Base-by-base conservation (phyloP, 805 yeast genomes). In the Metschnikowia borealis region DNA sequence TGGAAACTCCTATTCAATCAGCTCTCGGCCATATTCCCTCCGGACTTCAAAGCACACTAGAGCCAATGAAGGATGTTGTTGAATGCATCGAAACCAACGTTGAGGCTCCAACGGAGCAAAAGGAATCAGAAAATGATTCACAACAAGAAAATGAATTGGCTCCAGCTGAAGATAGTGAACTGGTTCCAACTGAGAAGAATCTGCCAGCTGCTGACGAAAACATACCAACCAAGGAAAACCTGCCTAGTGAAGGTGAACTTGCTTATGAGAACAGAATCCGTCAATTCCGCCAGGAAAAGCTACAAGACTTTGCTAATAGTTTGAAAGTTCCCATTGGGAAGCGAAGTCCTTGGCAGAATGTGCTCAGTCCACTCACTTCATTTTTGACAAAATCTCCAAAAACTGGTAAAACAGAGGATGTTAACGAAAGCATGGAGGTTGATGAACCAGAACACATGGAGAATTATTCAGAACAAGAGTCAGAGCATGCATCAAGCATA, bases 261-360 rank as follows among this genome's bases (percentile, higher is more conserved):
- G 7, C 8, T 13, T 18, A 36, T 32, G 34, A 33, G 14, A n/a
- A 21, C 29, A n/a, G 15, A 14, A 15, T 42, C 7, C 38, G 45
- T 32, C 45, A 42, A 8, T 42, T 20, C 11, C 45, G 45, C 5
- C 45, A 42, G 11, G 38, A 33, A 32, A 42, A 42, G 35, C 45
- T 42, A 7, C 26, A 42, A n/a, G 38, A 33, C 6, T 21, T 32
- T 20, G 45, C 45, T 3, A 21, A 32, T 20, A 42, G 45, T 15
- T 42, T 42, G 34, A 42, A 42, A 13, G 38, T n/a, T 7, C 21
- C 38, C 3, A 8, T 14, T 33, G 38, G 20, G 15, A 42, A n/a
- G 15, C 45, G 18, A n/a, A 32, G 21, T 14, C 21, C 38, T n/a
- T 21, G 33, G 15, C 45, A 20, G 10, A 17, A 13, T 13, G n/a